These are phyloP conservation scores for Stipa capillata DNA, from an alignment of 176 grass and related monocot genomes.

Conservation along the genomic window DNA sequence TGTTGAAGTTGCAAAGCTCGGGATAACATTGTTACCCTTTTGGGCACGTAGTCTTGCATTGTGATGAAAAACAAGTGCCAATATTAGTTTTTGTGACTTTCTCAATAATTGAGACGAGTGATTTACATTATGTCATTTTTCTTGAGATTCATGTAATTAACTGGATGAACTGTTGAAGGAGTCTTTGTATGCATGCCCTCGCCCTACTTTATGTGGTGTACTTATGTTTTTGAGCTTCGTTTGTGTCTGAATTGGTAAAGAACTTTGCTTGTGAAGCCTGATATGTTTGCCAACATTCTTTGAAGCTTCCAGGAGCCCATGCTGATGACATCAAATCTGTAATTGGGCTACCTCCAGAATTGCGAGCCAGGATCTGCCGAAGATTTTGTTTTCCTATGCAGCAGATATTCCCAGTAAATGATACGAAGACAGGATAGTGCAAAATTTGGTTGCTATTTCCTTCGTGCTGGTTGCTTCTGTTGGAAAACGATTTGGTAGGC, in stretches of 20 bases:
- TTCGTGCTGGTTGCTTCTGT: background rate
- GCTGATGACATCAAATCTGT: constrained; percentile 6
- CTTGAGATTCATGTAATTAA: background rate
- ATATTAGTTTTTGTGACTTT: background rate
- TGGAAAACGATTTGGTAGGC: constrained; percentile 9
- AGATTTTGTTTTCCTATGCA: background rate
- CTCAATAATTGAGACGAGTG: background rate
- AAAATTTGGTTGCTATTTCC: constrained; percentile 8
- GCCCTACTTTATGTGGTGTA: background rate
- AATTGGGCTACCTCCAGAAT: constrained; percentile 7
- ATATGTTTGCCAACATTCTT: constrained; percentile 20
- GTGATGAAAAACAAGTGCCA: background rate
- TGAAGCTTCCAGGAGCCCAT: constrained; percentile 10
- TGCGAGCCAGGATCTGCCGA: background rate
- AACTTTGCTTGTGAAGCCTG: background rate
- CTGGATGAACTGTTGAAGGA: background rate
- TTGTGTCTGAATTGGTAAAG: constrained; percentile 7
- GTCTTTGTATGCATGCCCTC: background rate
- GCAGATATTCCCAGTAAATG: background rate
- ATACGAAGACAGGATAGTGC: background rate
- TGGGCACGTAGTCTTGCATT: background rate
- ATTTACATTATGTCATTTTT: background rate
- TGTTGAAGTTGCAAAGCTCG: background rate
- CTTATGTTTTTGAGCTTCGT: background rate
- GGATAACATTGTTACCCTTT: background rate